Base-by-base conservation (phyloP, 208 protist species). In the Crithidia bombi region DNA sequence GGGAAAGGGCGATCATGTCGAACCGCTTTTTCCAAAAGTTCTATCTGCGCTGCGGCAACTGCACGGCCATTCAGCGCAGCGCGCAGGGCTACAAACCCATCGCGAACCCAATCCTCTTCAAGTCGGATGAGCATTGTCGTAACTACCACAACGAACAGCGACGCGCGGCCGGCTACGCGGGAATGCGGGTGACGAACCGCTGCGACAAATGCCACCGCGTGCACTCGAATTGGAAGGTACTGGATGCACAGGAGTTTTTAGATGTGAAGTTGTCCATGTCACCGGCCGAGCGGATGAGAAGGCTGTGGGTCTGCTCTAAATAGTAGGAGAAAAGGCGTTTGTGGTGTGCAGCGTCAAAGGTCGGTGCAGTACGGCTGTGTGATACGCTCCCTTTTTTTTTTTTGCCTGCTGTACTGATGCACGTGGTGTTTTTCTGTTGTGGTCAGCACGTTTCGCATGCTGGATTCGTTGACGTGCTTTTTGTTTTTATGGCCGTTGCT, bases 41-140 rank as follows among this genome's bases (percentile, higher is more conserved):
- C 46, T 94, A 85, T 57, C 58, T 94, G 28, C 82, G 78, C 5
- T 96, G 91, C 62, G 91, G 83, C 23, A 63, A 82, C 33, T 96
- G 91, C 61, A 41, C 71, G 2, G 78, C 78, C 5, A 81, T 91
- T 38, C 85, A 93, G 79, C 85, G 87, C 28, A 50, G 64, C 26
- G 89, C 89, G 17, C 75, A 87, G 28, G 91, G 91, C 28, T 96
- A 96, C 81, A 66, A 65, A 51, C 87, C 91, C 6, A 93, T 96
- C 63, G 81, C 88, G 2, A 94, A 96, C 62, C 91, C 91, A 32
- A 94, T 94, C 56, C 78, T 94, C 38, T 96, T 96, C 73, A 83
- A 94, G 55, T 87, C 89, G 2, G 87, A 96, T 50, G 81, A 74
- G 21, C 91, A 96, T 50, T 94, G 85, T 44, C 78, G 86, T n/a